phyloP scores from a whole-genome alignment of 345 rosid species.

The Eucalyptus virginea region DNA sequence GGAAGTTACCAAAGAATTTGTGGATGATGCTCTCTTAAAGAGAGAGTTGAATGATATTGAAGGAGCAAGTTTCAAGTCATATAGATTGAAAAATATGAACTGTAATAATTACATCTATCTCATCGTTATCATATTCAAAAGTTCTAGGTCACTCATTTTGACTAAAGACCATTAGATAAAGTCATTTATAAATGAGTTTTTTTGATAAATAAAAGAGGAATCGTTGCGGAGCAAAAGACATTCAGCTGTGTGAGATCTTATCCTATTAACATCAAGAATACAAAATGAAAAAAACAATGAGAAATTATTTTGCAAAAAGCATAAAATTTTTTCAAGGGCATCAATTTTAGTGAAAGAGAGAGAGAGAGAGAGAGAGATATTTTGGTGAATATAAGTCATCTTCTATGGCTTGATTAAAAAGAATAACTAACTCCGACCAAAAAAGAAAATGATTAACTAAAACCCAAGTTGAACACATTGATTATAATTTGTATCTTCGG shows the following conservation, averaged over 20 bases:
- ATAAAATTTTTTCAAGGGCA: not conserved
- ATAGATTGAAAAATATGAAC: not conserved
- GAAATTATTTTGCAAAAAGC: not conserved
- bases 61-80: not conserved
- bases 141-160: not conserved
- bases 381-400: not conserved
- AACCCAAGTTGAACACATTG: not conserved
- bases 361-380: too few species aligned
- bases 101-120: not conserved
- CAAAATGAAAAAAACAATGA: not conserved
- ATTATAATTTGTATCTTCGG: not conserved
- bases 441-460: not conserved
- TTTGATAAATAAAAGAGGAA: not conserved
- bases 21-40: not conserved
- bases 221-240: not conserved
- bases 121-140: not conserved
- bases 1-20: not conserved
- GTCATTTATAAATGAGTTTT: not conserved
- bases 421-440: not conserved
- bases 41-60: not conserved
- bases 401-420: not conserved
- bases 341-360: not conserved
- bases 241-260: rapidly evolving
- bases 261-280: not conserved
- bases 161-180: not conserved